Evolutionary conservation across 768 basidiomycete species (phyloP).

Genomic region (Collybia mongolica): DNA sequence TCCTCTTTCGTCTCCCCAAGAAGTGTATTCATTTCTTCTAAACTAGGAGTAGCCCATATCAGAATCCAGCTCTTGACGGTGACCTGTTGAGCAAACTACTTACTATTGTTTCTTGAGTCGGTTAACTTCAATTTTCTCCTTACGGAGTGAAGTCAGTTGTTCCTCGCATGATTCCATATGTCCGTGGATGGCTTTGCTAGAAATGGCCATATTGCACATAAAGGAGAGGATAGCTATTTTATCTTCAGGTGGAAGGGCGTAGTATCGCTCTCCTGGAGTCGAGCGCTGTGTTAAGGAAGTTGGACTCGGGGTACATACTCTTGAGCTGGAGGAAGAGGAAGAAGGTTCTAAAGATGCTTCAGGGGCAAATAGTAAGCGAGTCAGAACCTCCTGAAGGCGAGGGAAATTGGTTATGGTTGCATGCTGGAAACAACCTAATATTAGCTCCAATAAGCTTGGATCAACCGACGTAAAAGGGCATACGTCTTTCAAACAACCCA

Average conservation of each 20-base stretch:
- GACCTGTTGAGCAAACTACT: conserved; percentile 31
- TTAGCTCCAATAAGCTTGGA: background rate
- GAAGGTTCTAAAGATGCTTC: conserved; percentile 45
- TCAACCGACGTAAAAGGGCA: conserved; percentile 28
- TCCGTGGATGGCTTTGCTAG: conserved; percentile 83
- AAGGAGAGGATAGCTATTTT: conserved; percentile 86
- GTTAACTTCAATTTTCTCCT: conserved; percentile 95
- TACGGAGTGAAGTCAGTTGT: conserved; percentile 86
- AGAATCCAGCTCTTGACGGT: conserved; percentile 2
- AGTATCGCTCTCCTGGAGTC: conserved; percentile 68
- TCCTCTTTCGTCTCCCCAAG: conserved; percentile 55
- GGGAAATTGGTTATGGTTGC: conserved; percentile 75
- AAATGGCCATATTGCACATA: conserved; percentile 86
- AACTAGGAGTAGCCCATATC: conserved; percentile 34
- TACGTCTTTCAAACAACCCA: conserved; percentile 89
- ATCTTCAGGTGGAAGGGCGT: conserved; percentile 68
- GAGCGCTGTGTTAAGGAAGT: conserved; percentile 41
- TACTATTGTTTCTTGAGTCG: conserved; percentile 86
- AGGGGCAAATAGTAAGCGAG: conserved; percentile 70
- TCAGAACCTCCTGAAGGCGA: conserved; percentile 66
- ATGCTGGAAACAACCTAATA: conserved; percentile 47
- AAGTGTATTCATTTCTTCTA: conserved; percentile 74
- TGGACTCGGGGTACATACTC: conserved; percentile 44
- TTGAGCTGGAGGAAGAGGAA: conserved; percentile 43
- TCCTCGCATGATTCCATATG: conserved; percentile 92